Percentiles rank a stretch among this genome's conserved stretches.
phyloP scores from a whole-genome alignment of 768 basidiomycete genomes.

The Agaricus blazei region DNA sequence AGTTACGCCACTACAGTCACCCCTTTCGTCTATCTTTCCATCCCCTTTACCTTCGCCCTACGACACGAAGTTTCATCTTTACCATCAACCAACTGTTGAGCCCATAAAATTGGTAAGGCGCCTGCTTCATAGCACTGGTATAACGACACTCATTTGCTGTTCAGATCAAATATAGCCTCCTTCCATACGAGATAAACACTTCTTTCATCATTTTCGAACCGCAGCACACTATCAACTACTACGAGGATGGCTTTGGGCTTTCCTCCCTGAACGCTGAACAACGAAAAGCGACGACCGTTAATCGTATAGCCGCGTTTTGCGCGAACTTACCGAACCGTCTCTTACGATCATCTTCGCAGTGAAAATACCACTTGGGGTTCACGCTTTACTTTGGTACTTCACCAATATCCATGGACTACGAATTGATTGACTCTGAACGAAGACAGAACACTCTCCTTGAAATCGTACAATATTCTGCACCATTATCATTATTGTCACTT shows the following conservation, averaged over 20 bases:
- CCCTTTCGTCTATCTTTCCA: constrained; percentile 1
- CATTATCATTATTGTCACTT: constrained; percentile 4
- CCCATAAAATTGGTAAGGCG: constrained; percentile 7
- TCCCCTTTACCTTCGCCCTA: constrained; percentile 6
- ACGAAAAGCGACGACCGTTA: constrained; percentile 13
- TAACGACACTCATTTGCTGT: background rate
- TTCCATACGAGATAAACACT: constrained; percentile 13
- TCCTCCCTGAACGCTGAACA: constrained; percentile 13
- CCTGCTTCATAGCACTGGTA: background rate
- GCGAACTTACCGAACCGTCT: constrained; percentile 19
- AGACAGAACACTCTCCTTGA: no score
- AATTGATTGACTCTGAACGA: no score
- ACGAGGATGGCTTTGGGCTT: constrained; percentile 17
- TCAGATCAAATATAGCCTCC: constrained; percentile 10
- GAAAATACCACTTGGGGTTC: background rate
- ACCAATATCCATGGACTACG: background rate
- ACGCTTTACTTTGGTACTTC: background rate
- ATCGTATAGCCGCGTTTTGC: constrained; percentile 19
- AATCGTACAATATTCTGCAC: background rate
- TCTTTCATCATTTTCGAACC: constrained; percentile 16
- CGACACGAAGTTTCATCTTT: constrained; percentile 6
- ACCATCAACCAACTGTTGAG: constrained; percentile 7
- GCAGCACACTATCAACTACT: constrained; percentile 14
- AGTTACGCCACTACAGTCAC: background rate
- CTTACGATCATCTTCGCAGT: background rate